Evolutionary conservation across 768 basidiomycete genomes (phyloP).

Genomic region (Suillus cothurnatus): DNA sequence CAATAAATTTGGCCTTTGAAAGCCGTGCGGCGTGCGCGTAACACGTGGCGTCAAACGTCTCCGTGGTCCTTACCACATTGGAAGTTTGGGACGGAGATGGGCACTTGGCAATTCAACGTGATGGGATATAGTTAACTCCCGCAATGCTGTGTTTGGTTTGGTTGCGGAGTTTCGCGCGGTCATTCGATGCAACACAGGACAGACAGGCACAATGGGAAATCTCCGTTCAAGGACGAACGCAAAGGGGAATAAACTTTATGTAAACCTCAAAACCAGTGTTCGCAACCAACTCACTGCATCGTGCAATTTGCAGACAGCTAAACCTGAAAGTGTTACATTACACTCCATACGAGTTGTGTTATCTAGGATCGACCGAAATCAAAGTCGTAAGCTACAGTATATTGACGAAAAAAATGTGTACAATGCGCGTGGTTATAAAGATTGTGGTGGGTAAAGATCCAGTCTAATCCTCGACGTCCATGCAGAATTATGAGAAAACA

Average conservation of each 20-base stretch:
- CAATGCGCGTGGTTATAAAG: constrained; percentile 15
- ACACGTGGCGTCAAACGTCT: constrained; percentile 28
- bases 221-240: constrained; percentile 2
- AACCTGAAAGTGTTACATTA: constrained; percentile 26
- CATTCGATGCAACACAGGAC: constrained; percentile 21
- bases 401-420: constrained; percentile 17
- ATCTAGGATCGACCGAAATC: constrained; percentile 17
- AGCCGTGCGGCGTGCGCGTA: constrained; percentile 17
- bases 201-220: constrained; percentile 14
- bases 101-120: constrained; percentile 3
- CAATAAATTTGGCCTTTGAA: constrained; percentile 20
- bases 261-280: constrained; percentile 1
- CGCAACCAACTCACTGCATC: neutral
- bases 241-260: constrained; percentile 7
- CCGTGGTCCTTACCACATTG: constrained; percentile 13
- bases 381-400: constrained; percentile 11
- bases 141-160: constrained; percentile 7
- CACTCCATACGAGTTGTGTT: constrained; percentile 16
- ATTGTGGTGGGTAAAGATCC: constrained; percentile 13
- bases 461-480: constrained; percentile 29
- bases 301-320: neutral
- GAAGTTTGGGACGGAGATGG: constrained; percentile 10
- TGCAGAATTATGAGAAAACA: constrained; percentile 19
- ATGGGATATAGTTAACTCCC: constrained; percentile 14
- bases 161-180: constrained; percentile 27